Percentiles rank a stretch among this genome's conserved stretches.
These are phyloP conservation scores for Acrocalymma vagum DNA, from an alignment of 2,329 filamentous ascomycete species.

Conservation along the genomic window DNA sequence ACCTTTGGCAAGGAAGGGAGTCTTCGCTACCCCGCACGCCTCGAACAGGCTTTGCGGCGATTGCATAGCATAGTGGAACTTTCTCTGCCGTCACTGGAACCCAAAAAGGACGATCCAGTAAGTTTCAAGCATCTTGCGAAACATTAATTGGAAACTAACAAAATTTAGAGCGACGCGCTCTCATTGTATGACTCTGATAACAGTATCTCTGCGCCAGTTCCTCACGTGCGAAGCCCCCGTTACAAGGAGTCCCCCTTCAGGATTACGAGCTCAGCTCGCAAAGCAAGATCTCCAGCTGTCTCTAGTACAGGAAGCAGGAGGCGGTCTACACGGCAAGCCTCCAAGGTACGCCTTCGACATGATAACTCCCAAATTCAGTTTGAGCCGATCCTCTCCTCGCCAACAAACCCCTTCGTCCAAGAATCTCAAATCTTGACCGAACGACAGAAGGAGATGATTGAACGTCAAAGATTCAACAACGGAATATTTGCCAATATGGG, in stretches of 20 bases:
- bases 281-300: constrained; percentile 36
- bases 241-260: constrained; percentile 38
- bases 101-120: constrained; percentile 47
- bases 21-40: constrained; percentile 69
- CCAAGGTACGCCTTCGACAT: constrained; percentile 70
- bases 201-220: constrained; percentile 8
- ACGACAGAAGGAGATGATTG: constrained; percentile 78
- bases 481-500: constrained; percentile 72
- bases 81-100: constrained; percentile 57
- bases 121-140: too few species aligned
- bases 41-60: constrained; percentile 70
- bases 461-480: constrained; percentile 72
- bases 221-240: constrained; percentile 27
- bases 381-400: constrained; percentile 70
- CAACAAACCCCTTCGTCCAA: constrained; percentile 52
- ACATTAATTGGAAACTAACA: constrained; percentile 47
- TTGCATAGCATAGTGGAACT: constrained; percentile 65
- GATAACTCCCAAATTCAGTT: constrained; percentile 86
- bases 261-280: constrained; percentile 29
- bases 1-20: constrained; percentile 69
- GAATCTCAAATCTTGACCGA: constrained; percentile 82
- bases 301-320: constrained; percentile 28
- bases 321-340: constrained; percentile 36
- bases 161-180: constrained; percentile 20
- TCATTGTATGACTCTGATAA: constrained; percentile 52